Base-by-base conservation (phyloP, 352 stramenopile genomes). In the Phytopythium litorale region DNA sequence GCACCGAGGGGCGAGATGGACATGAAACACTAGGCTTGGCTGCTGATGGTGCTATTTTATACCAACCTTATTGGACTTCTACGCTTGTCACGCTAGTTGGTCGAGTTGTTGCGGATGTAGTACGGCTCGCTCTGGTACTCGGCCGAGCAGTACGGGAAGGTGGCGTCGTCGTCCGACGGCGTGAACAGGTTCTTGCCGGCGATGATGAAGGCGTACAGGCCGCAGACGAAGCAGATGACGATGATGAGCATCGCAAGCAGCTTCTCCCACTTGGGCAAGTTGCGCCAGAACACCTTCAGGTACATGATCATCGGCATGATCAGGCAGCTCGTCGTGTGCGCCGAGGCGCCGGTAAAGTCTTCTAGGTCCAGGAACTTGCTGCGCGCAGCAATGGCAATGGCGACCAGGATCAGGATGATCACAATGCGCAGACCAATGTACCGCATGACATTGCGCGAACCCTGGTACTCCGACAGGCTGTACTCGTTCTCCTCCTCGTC, bases 81-180 rank as follows among this genome's bases (percentile, higher is more conserved):
- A 0, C 40, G 16, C 13, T n/a, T 23, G 40, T 12, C 3, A 33
- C 37, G 33, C 63, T 74, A 75, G 71, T 63, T 74, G 53, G 58
- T 71, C 53, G 45, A 65, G 45, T 70, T 70, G 63, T 32, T 73
- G 21, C 58, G 37, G 63, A 81, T 68, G 56, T 80, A 88, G 61
- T 84, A 91, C 30, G 75, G 55, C 35, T 68, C 50, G 35, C 75
- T 48, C 60, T 84, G 68, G 65, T 73, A 83, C 56, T 84, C 69
- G 8, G 60, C 65, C 5, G 75, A 53, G 63, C 82, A 91, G 72
- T 87, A 91, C 33, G 74, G 74, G 67, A 91, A 91, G 7, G 66
- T 54, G 5, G 63, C 67, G 15, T 72, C 56, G 32, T 81, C 71
- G 28, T 67, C 40, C 23, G 62, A 64, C 3, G 78, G 78, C 53